These are phyloP conservation scores for Malus hybrid DNA, from an alignment of 331 rosid genomes.

Conservation along the genomic window DNA sequence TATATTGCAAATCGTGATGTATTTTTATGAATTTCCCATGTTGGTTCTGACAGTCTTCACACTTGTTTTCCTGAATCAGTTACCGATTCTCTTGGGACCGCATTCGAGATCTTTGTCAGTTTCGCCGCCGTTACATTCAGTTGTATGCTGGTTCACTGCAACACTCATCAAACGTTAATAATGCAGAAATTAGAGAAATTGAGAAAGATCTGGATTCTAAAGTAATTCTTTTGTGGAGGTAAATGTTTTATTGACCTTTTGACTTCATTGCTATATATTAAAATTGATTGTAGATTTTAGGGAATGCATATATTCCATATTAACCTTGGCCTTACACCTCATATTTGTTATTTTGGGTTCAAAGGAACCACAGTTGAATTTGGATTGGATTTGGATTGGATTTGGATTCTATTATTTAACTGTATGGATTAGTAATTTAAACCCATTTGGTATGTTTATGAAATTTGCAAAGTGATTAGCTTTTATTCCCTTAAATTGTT, in stretches of 20 bases:
- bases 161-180: slow-evolving; percentile 33
- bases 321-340: neutral
- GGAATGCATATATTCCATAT: neutral
- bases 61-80: slow-evolving; percentile 39
- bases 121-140: slow-evolving; percentile 85
- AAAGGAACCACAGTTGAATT: neutral
- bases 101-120: slow-evolving; percentile 77
- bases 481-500: neutral
- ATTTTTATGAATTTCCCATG: neutral
- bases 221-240: slow-evolving; percentile 99
- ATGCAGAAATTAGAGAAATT: slow-evolving; percentile 66
- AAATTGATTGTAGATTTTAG: neutral
- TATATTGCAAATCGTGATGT: neutral
- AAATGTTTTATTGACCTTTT: neutral
- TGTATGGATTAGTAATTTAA: neutral
- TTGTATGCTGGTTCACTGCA: slow-evolving; percentile 71
- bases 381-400: neutral
- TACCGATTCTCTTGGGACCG: slow-evolving; percentile 93
- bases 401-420: neutral
- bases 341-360: neutral
- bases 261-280: neutral
- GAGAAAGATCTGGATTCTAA: slow-evolving; percentile 89
- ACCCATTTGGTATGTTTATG: neutral
- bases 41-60: slow-evolving; percentile 29
- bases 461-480: neutral